Conservation (phyloP, 2,329 filamentous ascomycete genomes). For the Trichoderma sp. region DNA sequence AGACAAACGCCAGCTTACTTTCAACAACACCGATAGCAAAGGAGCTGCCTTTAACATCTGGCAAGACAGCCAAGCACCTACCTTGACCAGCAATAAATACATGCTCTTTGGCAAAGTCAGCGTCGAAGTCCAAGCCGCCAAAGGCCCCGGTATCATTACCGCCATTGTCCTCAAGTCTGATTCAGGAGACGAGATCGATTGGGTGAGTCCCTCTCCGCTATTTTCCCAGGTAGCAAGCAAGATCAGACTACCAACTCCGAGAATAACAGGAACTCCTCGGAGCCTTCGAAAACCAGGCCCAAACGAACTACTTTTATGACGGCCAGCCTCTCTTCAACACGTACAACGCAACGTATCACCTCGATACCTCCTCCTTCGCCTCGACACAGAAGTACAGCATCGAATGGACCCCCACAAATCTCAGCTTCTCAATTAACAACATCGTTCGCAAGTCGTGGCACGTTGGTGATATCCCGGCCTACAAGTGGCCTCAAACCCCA, state of each 20-base stretch:
- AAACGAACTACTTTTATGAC: slow-evolving; percentile 79
- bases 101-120: slow-evolving; percentile 81
- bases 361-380: slow-evolving; percentile 40
- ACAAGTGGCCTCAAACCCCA: slow-evolving; percentile 65
- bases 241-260: background rate
- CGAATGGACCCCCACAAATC: slow-evolving; percentile 60
- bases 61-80: slow-evolving; percentile 54
- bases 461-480: slow-evolving; percentile 47
- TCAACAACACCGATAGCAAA: slow-evolving; percentile 28
- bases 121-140: slow-evolving; percentile 66
- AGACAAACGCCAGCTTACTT: slow-evolving; percentile 29
- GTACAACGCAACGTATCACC: slow-evolving; percentile 48
- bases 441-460: slow-evolving; percentile 32
- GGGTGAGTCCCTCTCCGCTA: slow-evolving; percentile 24
- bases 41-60: slow-evolving; percentile 53
- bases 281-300: slow-evolving; percentile 53
- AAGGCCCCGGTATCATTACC: slow-evolving; percentile 73
- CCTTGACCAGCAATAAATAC: slow-evolving; percentile 70
- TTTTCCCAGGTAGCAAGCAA: background rate
- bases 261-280: slow-evolving; percentile 31
- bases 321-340: slow-evolving; percentile 54
- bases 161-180: slow-evolving; percentile 76
- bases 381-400: slow-evolving; percentile 63
- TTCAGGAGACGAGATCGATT: slow-evolving; percentile 69
- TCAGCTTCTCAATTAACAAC: slow-evolving; percentile 61